Evolutionary conservation across 495 filamentous ascomycete species (phyloP).

Genomic region (Aspergillus avenaceus): DNA sequence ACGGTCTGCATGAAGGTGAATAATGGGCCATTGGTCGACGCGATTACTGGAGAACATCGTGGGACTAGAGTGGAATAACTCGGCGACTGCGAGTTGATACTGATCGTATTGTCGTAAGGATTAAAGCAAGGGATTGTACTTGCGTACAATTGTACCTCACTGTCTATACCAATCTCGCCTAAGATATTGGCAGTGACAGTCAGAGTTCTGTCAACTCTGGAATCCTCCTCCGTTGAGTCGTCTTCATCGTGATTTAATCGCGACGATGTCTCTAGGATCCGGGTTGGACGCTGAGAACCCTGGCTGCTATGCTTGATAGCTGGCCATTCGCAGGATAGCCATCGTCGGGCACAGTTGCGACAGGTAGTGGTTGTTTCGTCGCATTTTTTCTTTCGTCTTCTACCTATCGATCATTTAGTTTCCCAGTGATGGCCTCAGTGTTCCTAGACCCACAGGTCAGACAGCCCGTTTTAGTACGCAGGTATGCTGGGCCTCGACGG

Average conservation of each 20-base stretch:
- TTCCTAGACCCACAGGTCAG: conserved; percentile 20
- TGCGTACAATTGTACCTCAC: too few species aligned
- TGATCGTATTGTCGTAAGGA: too few species aligned
- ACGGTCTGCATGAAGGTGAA: conserved; percentile 15
- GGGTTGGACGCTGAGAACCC: background rate
- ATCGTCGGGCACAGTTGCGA: conserved; percentile 13
- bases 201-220: too few species aligned
- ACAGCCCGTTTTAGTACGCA: conserved; percentile 22
- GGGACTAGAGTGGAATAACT: too few species aligned
- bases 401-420: conserved; percentile 6
- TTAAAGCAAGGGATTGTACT: too few species aligned
- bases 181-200: too few species aligned
- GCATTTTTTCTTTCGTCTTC: conserved; percentile 23
- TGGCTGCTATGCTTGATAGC: background rate
- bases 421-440: background rate
- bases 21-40: conserved; percentile 7
- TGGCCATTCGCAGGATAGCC: conserved; percentile 10
- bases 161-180: too few species aligned
- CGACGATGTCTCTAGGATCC: background rate
- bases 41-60: conserved; percentile 4
- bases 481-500: conserved; percentile 18
- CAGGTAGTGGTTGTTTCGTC: conserved; percentile 15
- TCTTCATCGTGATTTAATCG: background rate
- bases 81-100: too few species aligned
- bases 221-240: too few species aligned